phyloP scores from a whole-genome alignment of 169 alveolate genomes.

The Plasmodium malariae region DNA sequence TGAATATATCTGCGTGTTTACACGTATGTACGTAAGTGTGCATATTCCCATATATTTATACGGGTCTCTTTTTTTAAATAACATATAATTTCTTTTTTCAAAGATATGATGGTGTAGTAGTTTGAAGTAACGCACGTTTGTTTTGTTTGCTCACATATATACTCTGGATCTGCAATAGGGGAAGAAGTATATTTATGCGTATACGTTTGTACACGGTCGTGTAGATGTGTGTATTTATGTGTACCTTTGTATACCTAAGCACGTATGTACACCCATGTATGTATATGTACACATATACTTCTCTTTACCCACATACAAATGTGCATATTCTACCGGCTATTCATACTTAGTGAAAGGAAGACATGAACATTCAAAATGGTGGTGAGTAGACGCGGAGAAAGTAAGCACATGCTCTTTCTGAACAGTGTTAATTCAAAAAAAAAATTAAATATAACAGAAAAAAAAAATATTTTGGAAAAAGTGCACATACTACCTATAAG shows the following conservation, averaged over 20 bases:
- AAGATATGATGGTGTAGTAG: no score
- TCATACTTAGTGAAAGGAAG: no score
- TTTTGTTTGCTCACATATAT: no score
- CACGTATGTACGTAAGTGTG: background rate
- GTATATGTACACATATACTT: background rate
- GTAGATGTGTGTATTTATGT: no score
- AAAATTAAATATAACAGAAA: constrained; percentile 36
- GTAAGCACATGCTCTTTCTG: constrained; percentile 32
- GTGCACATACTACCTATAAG: constrained; percentile 62
- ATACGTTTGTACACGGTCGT: background rate
- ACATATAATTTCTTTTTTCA: no score
- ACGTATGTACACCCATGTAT: background rate
- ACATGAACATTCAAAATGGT: constrained; percentile 31
- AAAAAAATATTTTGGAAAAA: constrained; percentile 38
- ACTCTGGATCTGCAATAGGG: no score
- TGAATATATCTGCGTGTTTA: constrained; percentile 1
- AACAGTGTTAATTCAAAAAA: constrained; percentile 14
- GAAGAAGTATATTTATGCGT: no score
- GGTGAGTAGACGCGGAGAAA: constrained; percentile 22
- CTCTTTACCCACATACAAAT: background rate
- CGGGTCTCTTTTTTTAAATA: no score
- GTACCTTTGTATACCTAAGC: background rate
- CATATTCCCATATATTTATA: background rate
- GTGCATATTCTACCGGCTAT: no score
- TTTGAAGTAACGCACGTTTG: no score